phyloP scores from a whole-genome alignment of 306 rosid genomes.

The Vigna reflexopilosa region DNA sequence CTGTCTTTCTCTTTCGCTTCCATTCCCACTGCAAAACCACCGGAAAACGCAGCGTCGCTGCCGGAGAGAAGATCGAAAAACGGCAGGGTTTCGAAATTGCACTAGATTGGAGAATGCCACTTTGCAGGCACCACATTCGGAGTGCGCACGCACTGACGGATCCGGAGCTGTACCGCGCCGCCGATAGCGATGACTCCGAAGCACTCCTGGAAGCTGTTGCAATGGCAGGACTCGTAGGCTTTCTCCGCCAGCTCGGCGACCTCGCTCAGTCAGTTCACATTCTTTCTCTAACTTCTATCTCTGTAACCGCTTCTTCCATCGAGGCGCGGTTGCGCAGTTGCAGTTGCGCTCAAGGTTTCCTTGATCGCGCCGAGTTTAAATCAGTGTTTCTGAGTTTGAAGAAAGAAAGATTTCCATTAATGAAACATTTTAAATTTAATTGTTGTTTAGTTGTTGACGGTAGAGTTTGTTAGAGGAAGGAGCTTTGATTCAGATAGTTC shows the following conservation, averaged over 20 bases:
- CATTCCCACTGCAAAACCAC: constrained; percentile 51
- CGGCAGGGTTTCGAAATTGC: constrained; percentile 38
- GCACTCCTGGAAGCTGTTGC: constrained; percentile 87
- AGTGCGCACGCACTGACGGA: constrained; percentile 80
- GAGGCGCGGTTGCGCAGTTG: constrained; percentile 1
- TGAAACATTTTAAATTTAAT: constrained; percentile 8
- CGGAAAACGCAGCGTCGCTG: constrained; percentile 46
- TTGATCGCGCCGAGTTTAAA: background rate
- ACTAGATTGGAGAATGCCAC: constrained; percentile 63
- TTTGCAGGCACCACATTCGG: constrained; percentile 74
- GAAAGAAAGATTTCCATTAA: background rate
- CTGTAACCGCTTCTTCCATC: background rate
- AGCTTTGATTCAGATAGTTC: constrained; percentile 5
- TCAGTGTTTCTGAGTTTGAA: background rate
- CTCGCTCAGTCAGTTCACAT: constrained; percentile 77
- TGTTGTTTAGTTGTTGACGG: background rate
- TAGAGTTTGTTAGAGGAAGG: constrained; percentile 20
- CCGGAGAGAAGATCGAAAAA: constrained; percentile 32
- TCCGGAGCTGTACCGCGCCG: constrained; percentile 81
- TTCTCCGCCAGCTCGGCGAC: constrained; percentile 98
- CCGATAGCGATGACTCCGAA: constrained; percentile 92
- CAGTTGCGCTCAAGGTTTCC: background rate
- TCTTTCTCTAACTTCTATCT: constrained; percentile 28
- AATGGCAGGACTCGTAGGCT: constrained; percentile 88
- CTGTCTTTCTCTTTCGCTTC: constrained; percentile 36